phyloP scores from a whole-genome alignment of 495 filamentous ascomycete genomes.

The Hapsidospora chrysogenum region DNA sequence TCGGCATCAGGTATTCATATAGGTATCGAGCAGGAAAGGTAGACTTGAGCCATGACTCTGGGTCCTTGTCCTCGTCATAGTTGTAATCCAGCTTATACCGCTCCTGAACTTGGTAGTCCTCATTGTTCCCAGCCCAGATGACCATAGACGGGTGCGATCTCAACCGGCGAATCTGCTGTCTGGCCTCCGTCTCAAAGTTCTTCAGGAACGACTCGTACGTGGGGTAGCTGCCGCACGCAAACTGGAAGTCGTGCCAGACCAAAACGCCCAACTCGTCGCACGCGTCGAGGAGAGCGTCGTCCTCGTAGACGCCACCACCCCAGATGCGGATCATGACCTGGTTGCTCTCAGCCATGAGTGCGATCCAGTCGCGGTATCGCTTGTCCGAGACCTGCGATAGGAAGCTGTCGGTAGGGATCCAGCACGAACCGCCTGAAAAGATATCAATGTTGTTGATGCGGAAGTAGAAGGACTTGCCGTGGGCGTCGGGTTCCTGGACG shows the following conservation, averaged over 20 bases:
- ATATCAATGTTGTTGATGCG: conserved; percentile 53
- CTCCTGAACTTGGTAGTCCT: conserved; percentile 71
- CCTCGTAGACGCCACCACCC: conserved; percentile 67
- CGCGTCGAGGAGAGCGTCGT: conserved; percentile 53
- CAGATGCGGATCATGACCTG: conserved; percentile 47
- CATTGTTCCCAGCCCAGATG: conserved; percentile 71
- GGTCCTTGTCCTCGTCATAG: conserved; percentile 49
- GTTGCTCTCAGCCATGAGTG: conserved; percentile 44
- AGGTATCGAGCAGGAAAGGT: conserved; percentile 68
- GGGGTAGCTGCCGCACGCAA: conserved; percentile 69
- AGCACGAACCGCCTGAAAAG: conserved; percentile 56
- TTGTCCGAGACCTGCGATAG: conserved; percentile 33
- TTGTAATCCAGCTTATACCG: conserved; percentile 41
- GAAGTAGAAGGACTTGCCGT: conserved; percentile 56
- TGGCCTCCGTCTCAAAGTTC: conserved; percentile 46
- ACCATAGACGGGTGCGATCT: conserved; percentile 67
- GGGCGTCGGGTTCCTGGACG: conserved; percentile 37
- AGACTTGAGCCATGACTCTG: conserved; percentile 55
- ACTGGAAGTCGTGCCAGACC: conserved; percentile 76
- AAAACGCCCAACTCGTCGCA: conserved; percentile 61
- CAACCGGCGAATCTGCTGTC: conserved; percentile 48
- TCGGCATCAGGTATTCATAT: conserved; percentile 55
- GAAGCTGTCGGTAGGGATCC: conserved; percentile 62
- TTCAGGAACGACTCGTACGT: conserved; percentile 44
- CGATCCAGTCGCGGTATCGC: conserved; percentile 49